Base-by-base conservation (phyloP, 768 basidiomycete species). In the Lanmaoa pseudosensibilis region DNA sequence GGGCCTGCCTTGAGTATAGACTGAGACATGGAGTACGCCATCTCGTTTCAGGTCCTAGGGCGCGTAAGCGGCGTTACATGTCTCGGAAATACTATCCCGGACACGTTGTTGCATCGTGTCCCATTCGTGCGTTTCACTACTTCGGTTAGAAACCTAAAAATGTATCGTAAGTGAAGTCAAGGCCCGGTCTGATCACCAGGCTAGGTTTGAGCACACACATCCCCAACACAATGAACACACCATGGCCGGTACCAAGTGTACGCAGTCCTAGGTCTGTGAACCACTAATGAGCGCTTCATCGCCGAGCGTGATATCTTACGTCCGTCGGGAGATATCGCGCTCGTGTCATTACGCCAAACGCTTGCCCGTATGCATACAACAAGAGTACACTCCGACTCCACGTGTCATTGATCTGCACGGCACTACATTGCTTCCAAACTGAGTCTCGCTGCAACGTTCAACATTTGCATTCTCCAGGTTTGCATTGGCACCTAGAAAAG, bases 401-500 rank as follows among this genome's bases (percentile, higher is more conserved):
- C 10, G 5, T 11, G 2, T 19, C 12, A 5, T n/a, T n/a, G n/a
- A n/a, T n/a, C n/a, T 27, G 7, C 7, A 25, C 25, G 25, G 25
- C 25, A 25, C 25, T 25, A 25, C 25, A 25, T 5, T 25, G 25
- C 25, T 25, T 16, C 25, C 25, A 45, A 25, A n/a, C 7, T 7
- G 3, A 33, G 19, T 19, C 32, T 21, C 30, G 19, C 13, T 15
- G 2, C 32, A 21, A 21, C 18, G 3, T 37, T 49, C 18, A 49
- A 4, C 48, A 49, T 21, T 49, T 49, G 23, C 48, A 49, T 12
- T 37, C 10, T 12, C 48, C 48, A 0, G 34, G 23, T 36, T 49
- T 33, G 39, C 50, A 51, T 46, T 51, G 15, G 37, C 50, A 51
- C 15, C 50, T 51, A n/a, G n/a, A n/a, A n/a, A n/a, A n/a, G n/a